phyloP scores from a whole-genome alignment of 768 basidiomycete species.

The Leccinum longicurvipes region DNA sequence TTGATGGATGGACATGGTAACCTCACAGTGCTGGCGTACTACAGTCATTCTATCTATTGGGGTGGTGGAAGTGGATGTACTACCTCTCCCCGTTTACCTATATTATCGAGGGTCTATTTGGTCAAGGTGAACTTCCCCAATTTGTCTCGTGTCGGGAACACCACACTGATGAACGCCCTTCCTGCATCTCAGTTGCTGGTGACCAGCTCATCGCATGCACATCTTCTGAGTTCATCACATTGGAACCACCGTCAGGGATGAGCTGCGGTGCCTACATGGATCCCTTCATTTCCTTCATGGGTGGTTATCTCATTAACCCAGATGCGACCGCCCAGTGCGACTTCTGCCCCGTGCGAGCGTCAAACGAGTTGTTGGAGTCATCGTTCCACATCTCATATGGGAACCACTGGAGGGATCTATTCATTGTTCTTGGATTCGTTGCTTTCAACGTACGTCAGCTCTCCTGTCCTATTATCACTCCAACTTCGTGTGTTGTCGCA shows the following conservation, averaged over 20 bases:
- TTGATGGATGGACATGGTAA: not conserved
- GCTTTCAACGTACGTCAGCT: slow-evolving; percentile 41
- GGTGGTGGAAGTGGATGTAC: slow-evolving; percentile 37
- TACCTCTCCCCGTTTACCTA: slow-evolving; percentile 50
- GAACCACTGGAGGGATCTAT: slow-evolving; percentile 10
- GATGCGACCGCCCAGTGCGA: slow-evolving; percentile 50
- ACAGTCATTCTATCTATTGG: slow-evolving; percentile 39
- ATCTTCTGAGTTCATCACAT: slow-evolving; percentile 45
- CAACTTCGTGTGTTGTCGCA: not conserved
- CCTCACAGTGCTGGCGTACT: slow-evolving; percentile 43
- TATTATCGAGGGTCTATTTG: slow-evolving; percentile 42
- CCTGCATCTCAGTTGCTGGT: slow-evolving; percentile 36
- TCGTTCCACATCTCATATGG: slow-evolving; percentile 5
- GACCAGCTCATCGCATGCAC: slow-evolving; percentile 46
- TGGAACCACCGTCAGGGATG: slow-evolving; percentile 51
- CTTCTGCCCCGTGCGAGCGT: slow-evolving; percentile 52
- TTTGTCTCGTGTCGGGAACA: too few species aligned
- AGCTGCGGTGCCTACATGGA: slow-evolving; percentile 53
- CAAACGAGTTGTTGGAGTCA: slow-evolving; percentile 39
- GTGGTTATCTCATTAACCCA: slow-evolving; percentile 58
- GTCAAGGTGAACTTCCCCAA: slow-evolving; percentile 19
- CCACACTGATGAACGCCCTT: not conserved
- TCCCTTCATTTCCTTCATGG: slow-evolving; percentile 44
- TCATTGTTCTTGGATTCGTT: slow-evolving; percentile 16
- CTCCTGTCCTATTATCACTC: too few species aligned